Base-by-base conservation (phyloP, 2,329 filamentous ascomycete species). In the Sarocladium kiliense region DNA sequence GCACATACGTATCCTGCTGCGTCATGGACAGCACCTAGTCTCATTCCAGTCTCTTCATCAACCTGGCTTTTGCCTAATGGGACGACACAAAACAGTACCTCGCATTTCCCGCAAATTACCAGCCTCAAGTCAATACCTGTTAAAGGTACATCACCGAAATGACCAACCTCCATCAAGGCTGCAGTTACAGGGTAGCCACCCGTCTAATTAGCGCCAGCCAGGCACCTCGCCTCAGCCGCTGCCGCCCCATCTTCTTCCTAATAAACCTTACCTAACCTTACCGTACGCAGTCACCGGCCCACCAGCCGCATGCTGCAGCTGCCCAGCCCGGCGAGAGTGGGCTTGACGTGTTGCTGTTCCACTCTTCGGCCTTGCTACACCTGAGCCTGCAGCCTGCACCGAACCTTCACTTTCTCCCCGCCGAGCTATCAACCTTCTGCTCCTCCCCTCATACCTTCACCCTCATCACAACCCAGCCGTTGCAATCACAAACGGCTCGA, bases 271-370 rank as follows among this genome's bases (percentile, higher is more conserved):
- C n/a, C 5, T 12, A 45, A 23, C 18, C 11, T 49, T 9, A 19
- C 30, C 47, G 3, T 27, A 21, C 30, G 27, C 30, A 51, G 47
- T 34, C 10, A 36, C 47, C n/a, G 47, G 30, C 47, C 47, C 47
- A 51, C 47, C 30, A 36, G 47, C 47, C 47, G 19, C 19, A 32
- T 51, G 47, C 47, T 51, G 47, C 47, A 34, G 44, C 25, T 49
- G 44, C 44, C 44, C 44, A 49, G 44, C 26, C 23, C 44, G 25
- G 39, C 39, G 39, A 9, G 36, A 44, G 39, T 44, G 18, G 47
- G 47, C 47, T 51, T 51, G 47, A 51, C 47, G 47, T 51, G 47
- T 47, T 51, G 47, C 47, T 51, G 47, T 34, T 51, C 47, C 47
- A 51, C 47, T 36, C n/a, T 51, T 51, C 47, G 47, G 47, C 47